Percentiles rank a stretch among this genome's conserved stretches.
Conservation (phyloP, 192 early-diverging fungal species). For the Dissophora ornata region DNA sequence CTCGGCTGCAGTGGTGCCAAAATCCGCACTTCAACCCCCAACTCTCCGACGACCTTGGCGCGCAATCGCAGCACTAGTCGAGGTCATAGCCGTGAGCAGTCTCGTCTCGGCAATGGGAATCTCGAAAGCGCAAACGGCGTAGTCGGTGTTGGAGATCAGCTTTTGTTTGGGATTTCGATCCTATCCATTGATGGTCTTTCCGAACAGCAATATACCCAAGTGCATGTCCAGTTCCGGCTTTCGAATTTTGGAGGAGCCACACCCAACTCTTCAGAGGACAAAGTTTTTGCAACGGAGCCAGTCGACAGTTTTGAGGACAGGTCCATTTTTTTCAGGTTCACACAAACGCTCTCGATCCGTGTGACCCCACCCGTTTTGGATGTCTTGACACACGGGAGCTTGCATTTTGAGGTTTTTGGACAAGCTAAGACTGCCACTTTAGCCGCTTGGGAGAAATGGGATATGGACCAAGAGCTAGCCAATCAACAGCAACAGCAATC, state of each 20-base stretch:
- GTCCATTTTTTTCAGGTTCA: slow-evolving; percentile 64
- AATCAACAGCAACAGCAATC: slow-evolving; percentile 19
- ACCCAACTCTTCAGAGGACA: slow-evolving; percentile 55
- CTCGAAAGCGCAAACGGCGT: slow-evolving; percentile 16
- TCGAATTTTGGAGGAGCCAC: slow-evolving; percentile 68
- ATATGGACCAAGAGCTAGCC: slow-evolving; percentile 55
- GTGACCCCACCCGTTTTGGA: slow-evolving; percentile 57
- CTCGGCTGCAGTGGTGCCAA: slow-evolving; percentile 32
- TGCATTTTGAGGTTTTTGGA: slow-evolving; percentile 68
- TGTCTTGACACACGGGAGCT: slow-evolving; percentile 40
- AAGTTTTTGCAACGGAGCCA: slow-evolving; percentile 71
- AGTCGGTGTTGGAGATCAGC: slow-evolving; percentile 59
- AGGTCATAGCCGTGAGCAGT: slow-evolving; percentile 40
- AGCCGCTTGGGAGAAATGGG: slow-evolving; percentile 63
- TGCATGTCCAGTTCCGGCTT: slow-evolving; percentile 78
- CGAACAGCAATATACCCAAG: slow-evolving; percentile 71
- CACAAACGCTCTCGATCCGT: slow-evolving; percentile 58
- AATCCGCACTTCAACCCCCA: slow-evolving; percentile 25
- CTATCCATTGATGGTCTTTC: slow-evolving; percentile 67
- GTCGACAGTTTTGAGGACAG: slow-evolving; percentile 63
- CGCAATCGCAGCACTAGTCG: slow-evolving; percentile 22
- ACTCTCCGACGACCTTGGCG: slow-evolving; percentile 25
- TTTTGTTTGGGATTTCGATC: slow-evolving; percentile 74
- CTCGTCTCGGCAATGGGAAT: slow-evolving; percentile 15
- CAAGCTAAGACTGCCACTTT: slow-evolving; percentile 51